Base-by-base conservation (phyloP, 495 filamentous ascomycete genomes). In the Penicillium fimorum region DNA sequence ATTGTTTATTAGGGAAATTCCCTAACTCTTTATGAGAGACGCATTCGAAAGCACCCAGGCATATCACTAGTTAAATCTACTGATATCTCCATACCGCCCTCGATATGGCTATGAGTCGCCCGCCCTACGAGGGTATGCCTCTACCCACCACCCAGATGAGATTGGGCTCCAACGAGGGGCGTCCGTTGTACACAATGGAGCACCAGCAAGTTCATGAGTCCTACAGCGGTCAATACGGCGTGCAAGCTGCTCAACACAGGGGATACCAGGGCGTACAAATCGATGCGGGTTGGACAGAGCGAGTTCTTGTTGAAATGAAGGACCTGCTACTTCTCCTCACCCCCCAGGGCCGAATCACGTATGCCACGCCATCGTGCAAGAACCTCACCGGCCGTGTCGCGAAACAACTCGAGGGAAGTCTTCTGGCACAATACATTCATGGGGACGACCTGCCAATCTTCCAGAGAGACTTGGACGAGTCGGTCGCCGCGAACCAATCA, bases 301-400 rank as follows among this genome's bases (percentile, higher is more conserved):
- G 89, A 40, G 87, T 97, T 4, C 76, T 98, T 17, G 88, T 92
- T 63, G 94, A 97, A 74, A 79, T 98, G 61, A 87, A 88, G 61
- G 94, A 97, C 68, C 83, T 97, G 59, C 70, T 96, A 27, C 85
- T 96, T 57, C 89, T 98, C 38, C 81, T 97, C 33, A 91, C 89
- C 38, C 82, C 90, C 6, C 84, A 94, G 61, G 91, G 93, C 20
- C 81, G 86, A 51, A 87, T 98, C 51, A 80, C 85, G 50, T 96
- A 96, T 67, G 85, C 86, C 5, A 96, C 92, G 22, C 89, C 90
- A 2, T 95, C 90, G 17, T 80, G 84, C 58, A 84, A 86, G 64
- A 59, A 73, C n/a, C 78, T 98, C 58, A 95, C 90, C 7, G 92
- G 92, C 32, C 91, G 88, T 66, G 77, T 80, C 7, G 68, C 81